Evolutionary conservation across 805 yeast species (phyloP).

Genomic region (Cyberlindnera euphorbiiphila): DNA sequence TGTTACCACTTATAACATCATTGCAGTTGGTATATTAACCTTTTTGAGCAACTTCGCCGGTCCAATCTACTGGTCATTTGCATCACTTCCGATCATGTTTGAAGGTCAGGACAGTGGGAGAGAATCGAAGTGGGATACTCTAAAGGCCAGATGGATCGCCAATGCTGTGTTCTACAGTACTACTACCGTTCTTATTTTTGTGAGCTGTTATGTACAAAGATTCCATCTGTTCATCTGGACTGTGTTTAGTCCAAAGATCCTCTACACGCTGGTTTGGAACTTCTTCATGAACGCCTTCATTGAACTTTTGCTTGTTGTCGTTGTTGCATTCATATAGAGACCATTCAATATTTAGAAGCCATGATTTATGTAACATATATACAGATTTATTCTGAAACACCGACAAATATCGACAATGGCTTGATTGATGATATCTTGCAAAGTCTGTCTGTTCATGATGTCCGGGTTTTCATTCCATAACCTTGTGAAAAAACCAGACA

Average conservation of each 20-base stretch:
- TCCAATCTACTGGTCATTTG: constrained; percentile 75
- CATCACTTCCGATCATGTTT: constrained; percentile 38
- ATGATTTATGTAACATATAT: no score
- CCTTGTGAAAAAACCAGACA: no score
- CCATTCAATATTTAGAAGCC: no score
- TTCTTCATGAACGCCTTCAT: constrained; percentile 41
- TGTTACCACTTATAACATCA: constrained; percentile 60
- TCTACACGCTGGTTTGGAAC: constrained; percentile 79
- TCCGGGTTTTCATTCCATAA: background rate
- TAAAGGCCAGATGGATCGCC: constrained; percentile 28
- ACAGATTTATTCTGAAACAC: no score
- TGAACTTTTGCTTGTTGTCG: constrained; percentile 9
- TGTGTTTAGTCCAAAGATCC: constrained; percentile 88
- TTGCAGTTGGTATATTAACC: constrained; percentile 72
- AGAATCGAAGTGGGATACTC: constrained; percentile 31
- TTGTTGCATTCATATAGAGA: constrained; percentile 10
- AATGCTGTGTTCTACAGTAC: constrained; percentile 49
- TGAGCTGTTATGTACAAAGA: constrained; percentile 69
- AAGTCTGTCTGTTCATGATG: background rate
- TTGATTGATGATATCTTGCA: no score
- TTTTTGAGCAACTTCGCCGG: constrained; percentile 83
- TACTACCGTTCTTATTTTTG: constrained; percentile 53
- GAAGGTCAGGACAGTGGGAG: constrained; percentile 26
- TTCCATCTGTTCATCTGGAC: constrained; percentile 96
- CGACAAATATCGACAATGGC: no score